Conservation (phyloP, 352 stramenopile genomes). For the Phytopythium cucurbitacearum region DNA sequence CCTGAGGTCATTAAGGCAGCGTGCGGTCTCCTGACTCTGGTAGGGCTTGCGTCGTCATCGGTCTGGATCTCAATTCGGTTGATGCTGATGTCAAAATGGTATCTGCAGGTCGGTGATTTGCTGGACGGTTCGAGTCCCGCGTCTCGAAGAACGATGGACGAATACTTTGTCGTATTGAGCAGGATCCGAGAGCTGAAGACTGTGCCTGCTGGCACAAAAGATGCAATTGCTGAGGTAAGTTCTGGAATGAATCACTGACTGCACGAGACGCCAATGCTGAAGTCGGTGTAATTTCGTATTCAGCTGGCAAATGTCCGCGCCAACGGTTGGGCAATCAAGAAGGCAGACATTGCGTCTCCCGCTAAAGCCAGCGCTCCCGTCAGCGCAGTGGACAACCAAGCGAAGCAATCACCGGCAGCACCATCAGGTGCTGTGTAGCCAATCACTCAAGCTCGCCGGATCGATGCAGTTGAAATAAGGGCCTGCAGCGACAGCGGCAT, state of each 20-base stretch:
- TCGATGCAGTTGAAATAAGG: too few relatives aligned
- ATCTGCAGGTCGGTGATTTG: constrained; percentile 61
- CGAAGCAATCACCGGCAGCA: background rate
- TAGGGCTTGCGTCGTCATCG: constrained; percentile 13
- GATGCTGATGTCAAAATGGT: too few relatives aligned
- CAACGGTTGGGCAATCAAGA: constrained; percentile 57
- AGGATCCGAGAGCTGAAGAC: constrained; percentile 41
- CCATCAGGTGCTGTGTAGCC: background rate
- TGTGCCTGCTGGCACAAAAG: constrained; percentile 28
- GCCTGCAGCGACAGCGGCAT: background rate
- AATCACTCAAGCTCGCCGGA: too few relatives aligned
- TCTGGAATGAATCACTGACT: background rate
- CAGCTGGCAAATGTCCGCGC: constrained; percentile 40
- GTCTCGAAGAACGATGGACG: constrained; percentile 76
- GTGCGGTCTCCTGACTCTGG: constrained; percentile 54
- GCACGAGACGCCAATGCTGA: too few relatives aligned
- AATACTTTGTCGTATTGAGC: constrained; percentile 72
- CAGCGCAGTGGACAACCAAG: background rate
- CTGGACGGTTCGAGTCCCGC: constrained; percentile 79
- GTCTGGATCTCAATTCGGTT: constrained; percentile 3
- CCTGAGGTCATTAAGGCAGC: constrained; percentile 63
- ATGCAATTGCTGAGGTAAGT: constrained; percentile 50
- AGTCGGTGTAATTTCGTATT: background rate
- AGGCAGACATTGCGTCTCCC: constrained; percentile 13
- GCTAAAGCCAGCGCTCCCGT: constrained; percentile 12